Base-by-base conservation (phyloP, 371 early-diverging fungal genomes). In the Mucor circinelloides region DNA sequence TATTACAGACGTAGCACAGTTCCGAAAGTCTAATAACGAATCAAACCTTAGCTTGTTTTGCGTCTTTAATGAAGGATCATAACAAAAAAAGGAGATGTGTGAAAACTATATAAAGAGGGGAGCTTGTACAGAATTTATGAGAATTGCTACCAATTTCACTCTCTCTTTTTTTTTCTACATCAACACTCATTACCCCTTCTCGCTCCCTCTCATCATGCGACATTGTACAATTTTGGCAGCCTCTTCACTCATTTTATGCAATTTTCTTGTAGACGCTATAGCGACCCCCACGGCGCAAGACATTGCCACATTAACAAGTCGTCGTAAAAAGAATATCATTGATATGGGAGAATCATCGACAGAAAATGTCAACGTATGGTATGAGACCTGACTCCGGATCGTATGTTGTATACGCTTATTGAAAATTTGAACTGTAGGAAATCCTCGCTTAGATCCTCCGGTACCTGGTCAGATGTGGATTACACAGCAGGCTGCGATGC, bases 381-480 rank as follows among this genome's bases (percentile, higher is more conserved):
- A 58, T 2, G 27, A 21, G 21, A 46, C 3, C 19, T 2, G 21
- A 21, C 10, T 2, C n/a, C 10, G 3, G 3, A 46, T 8, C 19
- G 46, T 21, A 9, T 9, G 21, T 46, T 9, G n/a, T 19, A 9
- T 8, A 44, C n/a, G 3, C 21, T 19, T 46, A 19, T 9, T 46
- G 21, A 46, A 19, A 46, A 19, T n/a, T 21, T 21, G 21, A 8
- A 46, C n/a, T 46, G 58, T 30, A 69, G 70, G 65, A 55, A 54
- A 19, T n/a, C 46, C 7, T 44, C 56, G 17, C 10, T 74, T 6
- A 25, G 17, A 36, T 59, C 68, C 9, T 19, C 50, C 2, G 74
- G 74, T 9, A 44, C 62, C 10, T 74, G 74, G 74, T 23, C 68
- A 8, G 65, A 71, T 42, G 64, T 74, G 1, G 63, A 74, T 30